Evolutionary conservation across 305 asterid genomes (phyloP).

Genomic region (Fraxinus xanthoxyloides): DNA sequence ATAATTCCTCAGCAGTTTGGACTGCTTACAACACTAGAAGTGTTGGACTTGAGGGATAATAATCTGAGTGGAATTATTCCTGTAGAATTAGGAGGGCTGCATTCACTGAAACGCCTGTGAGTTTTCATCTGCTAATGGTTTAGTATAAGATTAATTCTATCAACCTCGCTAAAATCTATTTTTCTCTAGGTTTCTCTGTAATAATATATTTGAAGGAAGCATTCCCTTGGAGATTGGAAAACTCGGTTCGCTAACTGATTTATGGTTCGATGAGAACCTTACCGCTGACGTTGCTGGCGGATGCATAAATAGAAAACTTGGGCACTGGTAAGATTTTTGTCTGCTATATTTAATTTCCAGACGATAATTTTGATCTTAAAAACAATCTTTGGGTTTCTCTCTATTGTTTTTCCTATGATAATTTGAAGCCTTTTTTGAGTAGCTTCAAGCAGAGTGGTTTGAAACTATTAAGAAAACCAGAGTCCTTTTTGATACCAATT

Average conservation of each 20-base stretch:
- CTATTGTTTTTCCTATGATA: neutral
- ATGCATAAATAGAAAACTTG: conserved; percentile 74
- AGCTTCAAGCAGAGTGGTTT: conserved; percentile 45
- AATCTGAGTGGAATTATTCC: conserved; percentile 75
- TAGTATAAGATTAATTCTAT: neutral
- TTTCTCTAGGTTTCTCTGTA: conserved; percentile 61
- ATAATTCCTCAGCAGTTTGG: conserved; percentile 74
- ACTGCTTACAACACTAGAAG: conserved; percentile 55
- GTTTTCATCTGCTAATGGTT: conserved; percentile 16
- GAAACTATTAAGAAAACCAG: conserved; percentile 43
- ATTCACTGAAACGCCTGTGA: conserved; percentile 64
- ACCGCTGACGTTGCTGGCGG: conserved; percentile 44
- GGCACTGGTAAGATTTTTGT: conserved; percentile 49
- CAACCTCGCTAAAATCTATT: neutral
- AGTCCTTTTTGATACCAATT: conserved; percentile 35
- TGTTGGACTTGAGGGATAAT: conserved; percentile 79
- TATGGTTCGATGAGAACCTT: conserved; percentile 53
- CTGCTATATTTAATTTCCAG: neutral
- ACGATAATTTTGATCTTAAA: neutral
- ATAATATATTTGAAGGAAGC: conserved; percentile 67
- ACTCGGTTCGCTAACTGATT: conserved; percentile 55
- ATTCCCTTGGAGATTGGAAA: conserved; percentile 69
- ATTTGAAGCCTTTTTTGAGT: conserved; percentile 30
- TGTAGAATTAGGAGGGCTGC: conserved; percentile 66
- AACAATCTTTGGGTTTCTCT: neutral